A percentile compares a stretch with the other conserved stretches of the same genome.
Evolutionary conservation across 306 rosid genomes (phyloP).

Genomic region (Castanopsis chinensis): DNA sequence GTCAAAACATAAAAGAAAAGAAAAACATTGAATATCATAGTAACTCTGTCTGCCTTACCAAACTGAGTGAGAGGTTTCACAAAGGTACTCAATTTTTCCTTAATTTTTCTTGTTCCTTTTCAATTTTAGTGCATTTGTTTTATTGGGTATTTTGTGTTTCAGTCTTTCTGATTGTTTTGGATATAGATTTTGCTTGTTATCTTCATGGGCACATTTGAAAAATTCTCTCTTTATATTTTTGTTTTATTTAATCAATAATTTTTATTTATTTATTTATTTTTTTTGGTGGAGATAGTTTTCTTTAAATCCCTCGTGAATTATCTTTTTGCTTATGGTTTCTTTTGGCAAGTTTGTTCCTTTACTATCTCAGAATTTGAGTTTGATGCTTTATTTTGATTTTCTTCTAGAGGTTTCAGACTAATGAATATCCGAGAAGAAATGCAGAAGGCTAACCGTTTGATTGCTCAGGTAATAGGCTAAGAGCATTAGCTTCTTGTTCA

Average conservation of each 20-base stretch:
- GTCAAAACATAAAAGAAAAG: neutral
- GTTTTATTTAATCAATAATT: too few relatives aligned
- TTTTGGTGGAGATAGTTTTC: neutral
- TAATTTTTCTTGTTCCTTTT: neutral
- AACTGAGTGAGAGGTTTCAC: neutral
- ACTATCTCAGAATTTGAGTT: neutral
- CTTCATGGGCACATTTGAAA: neutral
- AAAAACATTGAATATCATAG: too few relatives aligned
- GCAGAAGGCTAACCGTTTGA: slow-evolving; percentile 21
- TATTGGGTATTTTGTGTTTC: neutral
- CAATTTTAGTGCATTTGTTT: neutral
- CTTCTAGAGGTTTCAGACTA: neutral
- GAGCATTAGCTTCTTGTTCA: neutral
- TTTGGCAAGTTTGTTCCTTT: too few relatives aligned
- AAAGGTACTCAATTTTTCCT: neutral
- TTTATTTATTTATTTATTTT: neutral
- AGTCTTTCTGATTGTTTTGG: neutral
- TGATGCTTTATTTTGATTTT: neutral
- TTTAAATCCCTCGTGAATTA: neutral
- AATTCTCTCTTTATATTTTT: neutral
- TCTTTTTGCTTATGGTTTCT: too few relatives aligned
- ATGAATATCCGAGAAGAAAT: slow-evolving; percentile 25
- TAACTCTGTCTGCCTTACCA: too few relatives aligned
- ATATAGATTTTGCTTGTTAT: neutral
- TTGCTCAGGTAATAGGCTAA: slow-evolving; percentile 22